Percentiles rank a stretch among this genome's conserved stretches.
Evolutionary conservation across 2,329 filamentous ascomycete species (phyloP).

Genomic region (Metarhizium anisopliae): DNA sequence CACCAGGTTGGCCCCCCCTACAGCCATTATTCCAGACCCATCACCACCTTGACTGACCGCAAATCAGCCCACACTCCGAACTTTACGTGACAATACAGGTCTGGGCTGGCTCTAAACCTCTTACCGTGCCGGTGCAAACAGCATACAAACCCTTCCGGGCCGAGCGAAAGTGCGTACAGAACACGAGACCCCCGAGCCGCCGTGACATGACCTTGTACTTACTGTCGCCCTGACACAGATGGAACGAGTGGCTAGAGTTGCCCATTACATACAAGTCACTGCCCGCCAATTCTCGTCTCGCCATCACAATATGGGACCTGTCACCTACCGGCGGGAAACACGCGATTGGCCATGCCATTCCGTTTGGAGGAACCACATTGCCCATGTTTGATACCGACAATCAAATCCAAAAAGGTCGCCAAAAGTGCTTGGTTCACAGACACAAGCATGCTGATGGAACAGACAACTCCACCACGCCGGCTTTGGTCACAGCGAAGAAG

Average conservation of each 20-base stretch:
- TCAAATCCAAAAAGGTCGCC: constrained; percentile 80
- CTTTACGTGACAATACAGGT: constrained; percentile 89
- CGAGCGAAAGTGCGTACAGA: constrained; percentile 44
- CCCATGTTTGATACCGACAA: constrained; percentile 88
- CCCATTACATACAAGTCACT: constrained; percentile 78
- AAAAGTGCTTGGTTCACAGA: constrained; percentile 82
- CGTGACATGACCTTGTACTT: neutral
- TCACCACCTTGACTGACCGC: constrained; percentile 12
- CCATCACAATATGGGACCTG: constrained; percentile 92
- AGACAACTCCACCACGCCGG: constrained; percentile 68
- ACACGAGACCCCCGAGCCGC: neutral
- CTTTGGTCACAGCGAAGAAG: constrained; percentile 48
- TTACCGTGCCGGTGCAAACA: constrained; percentile 87
- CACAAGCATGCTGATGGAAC: constrained; percentile 79
- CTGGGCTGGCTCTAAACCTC: constrained; percentile 90
- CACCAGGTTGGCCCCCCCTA: constrained; percentile 44
- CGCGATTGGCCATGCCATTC: constrained; percentile 68
- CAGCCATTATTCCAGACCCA: neutral
- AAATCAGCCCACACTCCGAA: constrained; percentile 64
- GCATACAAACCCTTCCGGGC: constrained; percentile 84
- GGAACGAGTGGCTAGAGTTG: constrained; percentile 94
- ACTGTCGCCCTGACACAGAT: constrained; percentile 35
- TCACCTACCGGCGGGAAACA: constrained; percentile 67
- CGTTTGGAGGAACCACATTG: constrained; percentile 90
- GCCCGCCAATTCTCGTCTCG: constrained; percentile 72